Percentiles rank a stretch among this genome's conserved stretches.
phyloP scores from a whole-genome alignment of 345 rosid genomes.

The Sisymbrium irio region DNA sequence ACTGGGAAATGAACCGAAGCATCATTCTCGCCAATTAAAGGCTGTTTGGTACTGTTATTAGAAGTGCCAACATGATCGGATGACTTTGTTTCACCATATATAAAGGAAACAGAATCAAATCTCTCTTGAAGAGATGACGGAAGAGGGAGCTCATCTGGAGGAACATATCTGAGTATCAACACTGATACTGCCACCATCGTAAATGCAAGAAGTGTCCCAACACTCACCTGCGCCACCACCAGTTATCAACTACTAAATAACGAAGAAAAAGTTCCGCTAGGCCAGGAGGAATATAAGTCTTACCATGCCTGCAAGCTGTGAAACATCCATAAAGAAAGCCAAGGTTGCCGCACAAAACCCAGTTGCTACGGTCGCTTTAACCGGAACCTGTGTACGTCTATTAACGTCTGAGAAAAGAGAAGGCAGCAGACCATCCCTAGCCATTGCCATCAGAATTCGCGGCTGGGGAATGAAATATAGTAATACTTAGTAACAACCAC shows the following conservation, averaged over 20 bases:
- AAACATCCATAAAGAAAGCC: slow-evolving; percentile 81
- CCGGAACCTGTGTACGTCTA: slow-evolving; percentile 65
- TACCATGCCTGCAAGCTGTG: slow-evolving; percentile 91
- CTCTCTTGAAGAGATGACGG: slow-evolving; percentile 78
- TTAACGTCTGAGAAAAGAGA: slow-evolving; percentile 76
- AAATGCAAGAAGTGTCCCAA: slow-evolving; percentile 97
- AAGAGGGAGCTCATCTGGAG: slow-evolving; percentile 86
- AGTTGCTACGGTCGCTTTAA: slow-evolving; percentile 71
- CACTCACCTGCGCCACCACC: slow-evolving; percentile 72
- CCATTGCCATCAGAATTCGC: slow-evolving; percentile 90
- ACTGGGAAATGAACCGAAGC: slow-evolving; percentile 39
- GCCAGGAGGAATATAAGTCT: slow-evolving; percentile 6
- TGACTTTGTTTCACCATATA: slow-evolving; percentile 22
- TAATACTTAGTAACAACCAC: background rate
- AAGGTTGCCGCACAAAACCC: slow-evolving; percentile 68
- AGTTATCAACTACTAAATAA: slow-evolving; percentile 12
- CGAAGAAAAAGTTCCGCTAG: background rate
- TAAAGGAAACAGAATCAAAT: slow-evolving; percentile 57
- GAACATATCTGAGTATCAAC: slow-evolving; percentile 87
- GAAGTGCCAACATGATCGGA: slow-evolving; percentile 36
- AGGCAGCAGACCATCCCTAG: slow-evolving; percentile 91
- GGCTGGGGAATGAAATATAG: slow-evolving; percentile 50
- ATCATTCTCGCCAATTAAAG: slow-evolving; percentile 43
- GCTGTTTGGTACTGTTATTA: slow-evolving; percentile 32
- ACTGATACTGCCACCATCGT: slow-evolving; percentile 95